phyloP scores from a whole-genome alignment of 495 filamentous ascomycete genomes.

The Ascobolus immersus region DNA sequence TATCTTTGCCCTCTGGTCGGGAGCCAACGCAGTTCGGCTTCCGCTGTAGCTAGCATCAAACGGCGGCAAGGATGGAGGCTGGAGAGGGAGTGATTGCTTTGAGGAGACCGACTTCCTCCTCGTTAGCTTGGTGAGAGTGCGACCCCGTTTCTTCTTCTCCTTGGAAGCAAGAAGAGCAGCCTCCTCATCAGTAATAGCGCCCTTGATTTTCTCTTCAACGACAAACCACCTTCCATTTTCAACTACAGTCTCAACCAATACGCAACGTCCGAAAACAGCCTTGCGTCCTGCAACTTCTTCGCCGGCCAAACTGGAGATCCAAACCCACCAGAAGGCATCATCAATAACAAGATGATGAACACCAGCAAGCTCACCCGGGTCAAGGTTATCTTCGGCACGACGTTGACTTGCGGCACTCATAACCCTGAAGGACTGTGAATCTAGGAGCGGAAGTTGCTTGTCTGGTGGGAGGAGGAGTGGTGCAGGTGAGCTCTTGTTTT shows the following conservation, averaged over 20 bases:
- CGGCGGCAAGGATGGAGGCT: no score
- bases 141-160: slow-evolving; percentile 37
- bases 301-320: slow-evolving; percentile 84
- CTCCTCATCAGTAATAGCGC: slow-evolving; percentile 63
- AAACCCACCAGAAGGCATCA: slow-evolving; percentile 98
- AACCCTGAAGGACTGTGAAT: slow-evolving; percentile 35
- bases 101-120: slow-evolving; percentile 14
- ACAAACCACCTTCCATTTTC: slow-evolving; percentile 67
- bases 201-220: slow-evolving; percentile 60
- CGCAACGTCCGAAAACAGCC: slow-evolving; percentile 79
- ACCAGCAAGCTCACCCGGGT: slow-evolving; percentile 82
- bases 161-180: slow-evolving; percentile 62
- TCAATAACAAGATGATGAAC: slow-evolving; percentile 69
- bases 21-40: slow-evolving; percentile 72
- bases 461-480: slow-evolving; percentile 63
- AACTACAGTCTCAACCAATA: slow-evolving; percentile 70
- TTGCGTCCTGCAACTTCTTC: slow-evolving; percentile 71
- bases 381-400: slow-evolving; percentile 36
- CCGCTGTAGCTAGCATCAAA: no score
- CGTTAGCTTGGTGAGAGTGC: slow-evolving; percentile 7
- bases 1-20: slow-evolving; percentile 78
- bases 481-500: slow-evolving; percentile 24
- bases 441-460: slow-evolving; percentile 71
- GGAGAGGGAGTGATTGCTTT: slow-evolving; percentile 12
- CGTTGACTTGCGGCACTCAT: slow-evolving; percentile 75